These are phyloP conservation scores for Posidonia oceanica DNA, from an alignment of 116 monocot species.

Conservation along the genomic window DNA sequence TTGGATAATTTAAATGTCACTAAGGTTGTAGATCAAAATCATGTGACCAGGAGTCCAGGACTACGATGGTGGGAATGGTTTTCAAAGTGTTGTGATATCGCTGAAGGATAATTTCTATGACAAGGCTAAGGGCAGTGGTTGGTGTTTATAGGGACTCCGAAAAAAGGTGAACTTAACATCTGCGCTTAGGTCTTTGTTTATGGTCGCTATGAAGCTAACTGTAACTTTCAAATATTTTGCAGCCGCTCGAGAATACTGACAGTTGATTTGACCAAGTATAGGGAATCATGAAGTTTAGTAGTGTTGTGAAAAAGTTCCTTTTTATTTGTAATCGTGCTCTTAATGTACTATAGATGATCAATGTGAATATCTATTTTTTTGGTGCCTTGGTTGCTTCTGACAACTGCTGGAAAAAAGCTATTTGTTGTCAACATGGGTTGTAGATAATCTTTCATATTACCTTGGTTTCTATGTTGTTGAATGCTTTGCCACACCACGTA, in stretches of 20 bases:
- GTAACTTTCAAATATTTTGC: slow-evolving; percentile 12
- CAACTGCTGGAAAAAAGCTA: too few species aligned
- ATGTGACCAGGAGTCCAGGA: slow-evolving; percentile 49
- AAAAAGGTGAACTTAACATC: slow-evolving; percentile 33
- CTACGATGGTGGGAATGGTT: slow-evolving; percentile 44
- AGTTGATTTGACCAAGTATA: slow-evolving; percentile 73
- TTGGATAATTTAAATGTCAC: slow-evolving; percentile 95
- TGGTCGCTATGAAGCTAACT: not conserved
- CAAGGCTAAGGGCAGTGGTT: slow-evolving; percentile 90
- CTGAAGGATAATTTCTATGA: slow-evolving; percentile 97
- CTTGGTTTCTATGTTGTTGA: too few species aligned
- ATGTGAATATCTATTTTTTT: too few species aligned
- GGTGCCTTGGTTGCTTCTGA: too few species aligned
- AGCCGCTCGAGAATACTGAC: slow-evolving; percentile 75
- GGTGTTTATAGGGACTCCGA: slow-evolving; percentile 93
- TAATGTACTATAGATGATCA: too few species aligned
- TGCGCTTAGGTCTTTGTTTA: not conserved
- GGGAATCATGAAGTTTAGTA: slow-evolving; percentile 29
- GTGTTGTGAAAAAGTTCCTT: too few species aligned
- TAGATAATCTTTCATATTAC: too few species aligned
- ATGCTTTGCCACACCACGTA: too few species aligned
- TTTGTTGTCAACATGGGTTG: too few species aligned
- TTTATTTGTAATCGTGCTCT: too few species aligned
- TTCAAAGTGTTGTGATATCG: slow-evolving; percentile 94
- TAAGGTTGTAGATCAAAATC: slow-evolving; percentile 90